Base-by-base conservation (phyloP, 2,329 filamentous ascomycete species). In the Fusarium agapanthi region DNA sequence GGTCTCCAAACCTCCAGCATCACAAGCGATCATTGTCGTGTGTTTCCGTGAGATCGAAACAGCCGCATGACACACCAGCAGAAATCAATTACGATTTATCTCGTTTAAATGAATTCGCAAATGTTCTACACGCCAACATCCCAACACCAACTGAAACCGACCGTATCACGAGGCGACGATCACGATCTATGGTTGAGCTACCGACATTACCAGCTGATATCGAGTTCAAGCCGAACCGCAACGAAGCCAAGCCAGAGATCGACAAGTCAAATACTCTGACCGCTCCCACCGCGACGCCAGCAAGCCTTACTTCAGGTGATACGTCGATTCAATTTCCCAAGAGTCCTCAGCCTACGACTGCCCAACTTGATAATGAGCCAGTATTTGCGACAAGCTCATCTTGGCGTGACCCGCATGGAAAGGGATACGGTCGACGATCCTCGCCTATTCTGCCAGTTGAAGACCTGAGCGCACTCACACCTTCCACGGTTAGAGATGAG, bases 11-110 rank as follows among this genome's bases (percentile, higher is more conserved):
- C 34, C 56, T 83, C 18, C 81, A 82, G 26, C 76, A 79, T 13
- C 87, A 87, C 70, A 84, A 81, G 68, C 83, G 88, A 43, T 86
- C 82, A 50, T 86, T 85, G 73, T 90, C 88, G 2, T 82, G 80
- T 13, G 84, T 85, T 22, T 87, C 86, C 5, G 75, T 87, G 34
- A 74, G 80, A 11, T 82, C 77, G 20, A 82, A 83, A 57, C 87
- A 85, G 73, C 86, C 85, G 10, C 86, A 87, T 12, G 85, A 87
- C 28, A 81, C 88, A n/a, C 86, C 86, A 12, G 79, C 82, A 24
- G 81, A 85, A 2, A 86, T 80, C 63, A 75, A 79, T 22, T 73
- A 81, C 12, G 65, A 78, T 43, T 79, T 85, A 22, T 81, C 87
- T 24, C 81, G 84, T 11, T 85, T 87, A 6, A 89, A 88, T 65